phyloP scores from a whole-genome alignment of 352 stramenopile species.

The Nothophytophthora sp. region DNA sequence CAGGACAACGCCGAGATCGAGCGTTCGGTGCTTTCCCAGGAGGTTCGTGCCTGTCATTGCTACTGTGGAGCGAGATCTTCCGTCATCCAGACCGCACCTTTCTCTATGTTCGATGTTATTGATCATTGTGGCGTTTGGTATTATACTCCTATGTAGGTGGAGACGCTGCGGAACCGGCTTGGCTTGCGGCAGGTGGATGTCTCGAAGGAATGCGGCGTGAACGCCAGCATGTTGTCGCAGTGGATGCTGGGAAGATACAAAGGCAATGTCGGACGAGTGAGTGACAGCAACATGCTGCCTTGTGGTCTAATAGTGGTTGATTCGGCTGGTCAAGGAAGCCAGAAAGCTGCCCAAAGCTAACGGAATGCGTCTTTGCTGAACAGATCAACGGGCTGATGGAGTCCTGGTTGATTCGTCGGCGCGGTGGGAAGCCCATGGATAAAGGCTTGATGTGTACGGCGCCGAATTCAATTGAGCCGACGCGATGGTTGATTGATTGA shows the following conservation, averaged over 20 bases:
- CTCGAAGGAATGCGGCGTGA: constrained; percentile 85
- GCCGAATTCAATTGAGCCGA: background rate
- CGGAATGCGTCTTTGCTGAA: background rate
- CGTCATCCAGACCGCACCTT: constrained; percentile 1
- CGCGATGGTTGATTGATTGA: background rate
- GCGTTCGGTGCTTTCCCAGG: constrained; percentile 76
- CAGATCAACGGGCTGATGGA: constrained; percentile 88
- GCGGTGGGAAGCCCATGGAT: constrained; percentile 80
- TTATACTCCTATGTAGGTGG: too few relatives aligned
- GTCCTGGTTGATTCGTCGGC: constrained; percentile 80
- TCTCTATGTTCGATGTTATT: background rate
- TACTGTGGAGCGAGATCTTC: too few relatives aligned
- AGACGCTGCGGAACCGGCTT: constrained; percentile 69
- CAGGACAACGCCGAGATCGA: constrained; percentile 88
- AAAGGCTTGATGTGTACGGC: constrained; percentile 62
- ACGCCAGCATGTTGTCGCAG: constrained; percentile 86
- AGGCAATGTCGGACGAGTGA: constrained; percentile 75
- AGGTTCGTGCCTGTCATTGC: constrained; percentile 36
- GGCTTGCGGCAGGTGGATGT: constrained; percentile 82
- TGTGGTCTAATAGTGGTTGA: background rate
- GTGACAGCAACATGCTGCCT: constrained; percentile 1
- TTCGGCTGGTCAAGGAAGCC: background rate
- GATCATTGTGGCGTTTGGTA: background rate
- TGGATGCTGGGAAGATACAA: constrained; percentile 89
- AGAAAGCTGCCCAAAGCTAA: background rate